Evolutionary conservation across 1,284 basidiomycete genomes (phyloP), one percentile per base, ranked within the genome.

Genomic region (Earliella scabrosa): DNA sequence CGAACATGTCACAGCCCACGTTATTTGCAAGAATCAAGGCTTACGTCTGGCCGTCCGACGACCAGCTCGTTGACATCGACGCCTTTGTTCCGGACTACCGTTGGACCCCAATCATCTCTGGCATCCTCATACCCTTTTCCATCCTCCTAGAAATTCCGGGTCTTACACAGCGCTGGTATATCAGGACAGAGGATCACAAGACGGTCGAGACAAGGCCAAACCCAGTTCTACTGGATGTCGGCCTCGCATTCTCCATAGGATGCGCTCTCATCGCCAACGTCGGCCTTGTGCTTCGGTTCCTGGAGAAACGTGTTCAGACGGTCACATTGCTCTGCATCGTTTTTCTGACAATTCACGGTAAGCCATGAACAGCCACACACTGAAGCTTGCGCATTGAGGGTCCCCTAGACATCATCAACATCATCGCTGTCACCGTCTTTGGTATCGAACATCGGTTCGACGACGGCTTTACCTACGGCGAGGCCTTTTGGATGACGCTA

Each of bases 121-220:
- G 90, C 8, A 74, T 90, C 16, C 66, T 87, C 31, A 85, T 92
- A 18, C 91, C 91, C 0, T 91, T 93, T 65, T 81, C 85, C 14
- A 91, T 95, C 56, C 77, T 95, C 18, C 78, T 95, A 26, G 90
- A 91, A 66, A 90, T 93, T 41, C 91, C 90, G 0, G 88, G 88
- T 14, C 69, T 92, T 21, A 92, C 89, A 0, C 85, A 77, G 53
- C 72, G 72, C 36, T 90, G 89, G 89, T 89, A 89, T 64, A 79
- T 87, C 50, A 77, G 76, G 27, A 88, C 81, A 0, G 71, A 77
- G n/a, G 71, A 73, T 21, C 72, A 78, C 56, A 45, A 74, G 26
- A 74, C 76, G 4, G 71, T 87, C 4, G 80, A 86, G 31, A 77
- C 71, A 1, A 77, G 74, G 49, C 70, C 70, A 6, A 92, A 92